Base-by-base conservation (phyloP, 345 rosid genomes). In the Luvunga scandens region DNA sequence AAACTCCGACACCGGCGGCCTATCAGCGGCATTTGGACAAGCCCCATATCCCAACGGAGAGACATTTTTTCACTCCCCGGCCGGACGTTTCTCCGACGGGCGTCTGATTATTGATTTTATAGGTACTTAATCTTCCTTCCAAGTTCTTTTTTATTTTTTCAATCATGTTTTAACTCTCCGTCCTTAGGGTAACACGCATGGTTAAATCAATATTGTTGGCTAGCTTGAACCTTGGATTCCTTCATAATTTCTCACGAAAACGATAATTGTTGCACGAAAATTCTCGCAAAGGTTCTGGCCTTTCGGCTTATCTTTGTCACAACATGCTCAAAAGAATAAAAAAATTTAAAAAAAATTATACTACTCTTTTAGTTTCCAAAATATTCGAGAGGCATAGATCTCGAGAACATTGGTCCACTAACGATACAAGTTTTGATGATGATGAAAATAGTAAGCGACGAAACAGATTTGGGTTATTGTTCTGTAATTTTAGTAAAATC, bases 41-140 rank as follows among this genome's bases (percentile, higher is more conserved):
- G 86, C 85, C 4, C 87, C 84, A 78, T 56, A 72, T 18, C 97
- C 97, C 22, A 75, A 90, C n/a, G 97, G 93, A 0, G 75, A 69
- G 75, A 89, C 95, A 0, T 89, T 67, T 82, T 92, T 92, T 81
- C 88, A 81, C 65, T 28, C 73, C 13, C 93, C 93, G 0, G 86
- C 90, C 2, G 95, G 97, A n/a, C 90, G 92, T 1, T 90, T 71
- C 79, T 86, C 84, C 27, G 93, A 92, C 36, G 97, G 95, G 77
- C 89, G 95, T 24, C 84, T 92, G 38, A 55, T 88, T 70, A 31
- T 91, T n/a, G 97, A 89, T 77, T 88, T 92, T 80, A 91, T 92
- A 60, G 89, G 97, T 90, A 81, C 33, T 30, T 12, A 22, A 16
- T 22, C 4, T 25, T 18, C 5, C 56, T 12, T 12, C 50, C 30